phyloP scores from a whole-genome alignment of 31 red algal genomes.

The Odonthalia washingtoniensis region DNA sequence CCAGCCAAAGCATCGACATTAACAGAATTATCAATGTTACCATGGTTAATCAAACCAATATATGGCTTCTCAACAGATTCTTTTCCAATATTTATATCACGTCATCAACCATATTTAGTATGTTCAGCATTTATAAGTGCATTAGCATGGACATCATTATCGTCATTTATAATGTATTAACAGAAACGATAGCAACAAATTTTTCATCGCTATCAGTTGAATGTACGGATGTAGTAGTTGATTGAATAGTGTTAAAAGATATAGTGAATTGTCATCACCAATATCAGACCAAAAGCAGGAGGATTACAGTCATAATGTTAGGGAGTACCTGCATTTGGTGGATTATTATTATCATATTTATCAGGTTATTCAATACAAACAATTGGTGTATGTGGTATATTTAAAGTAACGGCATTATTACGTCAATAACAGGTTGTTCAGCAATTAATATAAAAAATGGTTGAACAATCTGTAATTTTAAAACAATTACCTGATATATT shows the following conservation, averaged over 20 bases:
- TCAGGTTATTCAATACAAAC: too few species aligned
- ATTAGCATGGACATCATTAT: constrained; percentile 69
- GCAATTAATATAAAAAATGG: too few species aligned
- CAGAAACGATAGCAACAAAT: constrained; percentile 34
- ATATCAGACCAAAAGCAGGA: too few species aligned
- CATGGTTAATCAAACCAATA: constrained; percentile 96
- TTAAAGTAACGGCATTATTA: too few species aligned
- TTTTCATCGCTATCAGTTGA: constrained; percentile 83
- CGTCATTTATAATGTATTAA: constrained; percentile 63
- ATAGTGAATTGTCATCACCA: constrained; percentile 59
- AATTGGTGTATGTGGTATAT: too few species aligned
- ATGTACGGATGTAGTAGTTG: constrained; percentile 90
- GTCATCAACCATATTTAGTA: constrained; percentile 85
- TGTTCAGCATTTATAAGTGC: constrained; percentile 80
- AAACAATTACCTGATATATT: too few species aligned
- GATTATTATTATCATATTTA: constrained; percentile 91
- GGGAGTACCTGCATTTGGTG: constrained; percentile 87
- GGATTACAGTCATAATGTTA: constrained; percentile 89
- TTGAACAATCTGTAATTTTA: too few species aligned
- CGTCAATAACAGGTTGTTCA: too few species aligned
- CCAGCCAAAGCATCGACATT: constrained; percentile 80
- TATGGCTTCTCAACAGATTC: constrained; percentile 93
- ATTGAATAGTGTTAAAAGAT: constrained; percentile 93
- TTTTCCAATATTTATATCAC: constrained; percentile 91
- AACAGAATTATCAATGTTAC: constrained; percentile 75